Percentiles rank a stretch among this genome's conserved stretches.
These are phyloP conservation scores for Ophiostoma pallidulum DNA, from an alignment of 2,329 filamentous ascomycete species.

Conservation along the genomic window DNA sequence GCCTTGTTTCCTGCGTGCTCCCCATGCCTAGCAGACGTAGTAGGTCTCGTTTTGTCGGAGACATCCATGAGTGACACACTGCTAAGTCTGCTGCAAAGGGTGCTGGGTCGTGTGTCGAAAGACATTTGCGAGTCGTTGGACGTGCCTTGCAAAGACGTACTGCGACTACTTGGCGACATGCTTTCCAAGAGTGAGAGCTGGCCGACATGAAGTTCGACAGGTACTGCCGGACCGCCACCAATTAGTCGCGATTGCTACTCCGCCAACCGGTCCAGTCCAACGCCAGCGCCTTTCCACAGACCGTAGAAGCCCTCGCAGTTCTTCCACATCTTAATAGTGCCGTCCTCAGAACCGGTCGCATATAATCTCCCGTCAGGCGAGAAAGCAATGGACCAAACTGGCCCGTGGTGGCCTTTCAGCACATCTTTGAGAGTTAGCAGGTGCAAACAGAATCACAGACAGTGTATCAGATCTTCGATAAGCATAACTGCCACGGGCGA, in stretches of 20 bases:
- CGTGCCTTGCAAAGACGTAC: slow-evolving; percentile 4
- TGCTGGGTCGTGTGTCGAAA: not conserved
- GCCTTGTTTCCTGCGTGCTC: not conserved
- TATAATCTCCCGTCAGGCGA: slow-evolving; percentile 94
- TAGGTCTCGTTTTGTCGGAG: not conserved
- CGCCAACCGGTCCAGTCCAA: slow-evolving; percentile 24
- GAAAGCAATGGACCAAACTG: slow-evolving; percentile 92
- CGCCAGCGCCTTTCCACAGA: slow-evolving; percentile 44
- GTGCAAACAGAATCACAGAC: not conserved
- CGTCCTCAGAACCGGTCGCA: slow-evolving; percentile 92
- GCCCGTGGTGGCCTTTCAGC: slow-evolving; percentile 93
- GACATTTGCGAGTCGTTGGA: slow-evolving; percentile 1
- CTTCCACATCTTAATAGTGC: slow-evolving; percentile 89
- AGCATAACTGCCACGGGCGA: not conserved
- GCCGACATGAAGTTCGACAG: not conserved
- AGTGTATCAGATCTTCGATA: too few relatives aligned
- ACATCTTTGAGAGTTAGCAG: slow-evolving; percentile 48
- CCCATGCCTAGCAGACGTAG: not conserved
- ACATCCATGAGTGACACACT: not conserved
- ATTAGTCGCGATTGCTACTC: slow-evolving; percentile 27
- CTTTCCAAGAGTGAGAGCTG: not conserved
- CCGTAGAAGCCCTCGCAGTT: slow-evolving; percentile 58
- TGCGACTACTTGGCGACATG: slow-evolving; percentile 6
- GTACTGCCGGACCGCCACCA: not conserved
- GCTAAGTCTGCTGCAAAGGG: slow-evolving; percentile 2